phyloP scores from a whole-genome alignment of 805 yeast species.

The Starmerella sp. region DNA sequence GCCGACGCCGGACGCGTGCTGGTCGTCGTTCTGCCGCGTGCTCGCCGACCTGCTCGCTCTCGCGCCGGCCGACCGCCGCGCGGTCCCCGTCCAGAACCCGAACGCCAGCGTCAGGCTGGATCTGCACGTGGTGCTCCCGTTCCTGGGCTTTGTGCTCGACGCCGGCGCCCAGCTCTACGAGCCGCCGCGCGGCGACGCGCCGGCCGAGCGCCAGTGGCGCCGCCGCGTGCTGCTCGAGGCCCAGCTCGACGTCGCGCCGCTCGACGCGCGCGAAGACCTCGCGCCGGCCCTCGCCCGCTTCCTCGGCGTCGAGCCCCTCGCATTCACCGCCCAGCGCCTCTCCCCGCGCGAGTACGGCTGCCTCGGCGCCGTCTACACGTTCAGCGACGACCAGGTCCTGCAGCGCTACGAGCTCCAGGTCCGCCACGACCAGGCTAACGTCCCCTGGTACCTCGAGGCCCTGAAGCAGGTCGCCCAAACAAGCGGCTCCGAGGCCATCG shows the following conservation, averaged over 20 bases:
- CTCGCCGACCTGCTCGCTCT: conserved; percentile 9
- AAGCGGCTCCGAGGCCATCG: conserved; percentile 38
- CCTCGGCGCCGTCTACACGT: conserved; percentile 14
- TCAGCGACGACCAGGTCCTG: conserved; percentile 38
- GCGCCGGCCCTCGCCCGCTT: conserved; percentile 4
- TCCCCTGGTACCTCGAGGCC: conserved; percentile 49
- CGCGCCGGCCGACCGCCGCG: conserved; percentile 4
- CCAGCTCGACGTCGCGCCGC: conserved; percentile 1
- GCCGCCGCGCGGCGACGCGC: conserved; percentile 10
- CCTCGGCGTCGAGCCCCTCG: background rate
- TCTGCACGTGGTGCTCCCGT: conserved; percentile 13
- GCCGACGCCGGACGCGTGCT: background rate
- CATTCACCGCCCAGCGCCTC: background rate
- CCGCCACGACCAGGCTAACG: conserved; percentile 35
- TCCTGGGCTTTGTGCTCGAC: conserved; percentile 23
- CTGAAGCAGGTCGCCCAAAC: conserved; percentile 40
- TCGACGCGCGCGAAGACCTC: conserved; percentile 2
- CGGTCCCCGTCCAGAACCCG: conserved; percentile 1
- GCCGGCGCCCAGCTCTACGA: conserved; percentile 7
- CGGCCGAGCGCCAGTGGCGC: background rate
- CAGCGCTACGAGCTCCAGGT: conserved; percentile 37
- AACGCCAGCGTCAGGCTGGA: conserved; percentile 8
- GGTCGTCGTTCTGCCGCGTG: conserved; percentile 11
- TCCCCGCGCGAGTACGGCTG: conserved; percentile 18
- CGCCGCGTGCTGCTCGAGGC: conserved; percentile 14